Evolutionary conservation across 805 yeast genomes (phyloP), one percentile per base, ranked within the genome.

Genomic region (Saccharomycopsis oosterbeekiorum): DNA sequence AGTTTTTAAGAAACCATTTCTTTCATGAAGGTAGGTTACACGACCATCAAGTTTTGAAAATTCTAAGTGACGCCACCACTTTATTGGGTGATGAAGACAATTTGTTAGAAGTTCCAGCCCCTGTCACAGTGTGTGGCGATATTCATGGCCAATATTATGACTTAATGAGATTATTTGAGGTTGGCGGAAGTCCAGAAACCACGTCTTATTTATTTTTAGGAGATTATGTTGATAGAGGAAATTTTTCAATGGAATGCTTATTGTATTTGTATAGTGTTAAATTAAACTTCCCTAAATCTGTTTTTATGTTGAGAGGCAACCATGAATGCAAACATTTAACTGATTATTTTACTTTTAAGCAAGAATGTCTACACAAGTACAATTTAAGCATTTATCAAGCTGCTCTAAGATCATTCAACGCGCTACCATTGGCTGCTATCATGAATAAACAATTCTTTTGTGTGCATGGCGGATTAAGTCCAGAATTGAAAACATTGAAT

Each of bases 61-160:
- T 93, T 59, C 70, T 93, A 51, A 70, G 75, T 19, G 77, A 76
- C 72, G 96, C 96, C 9, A 84, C 91, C 0, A 76, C 76, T 24
- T 71, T 85, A 8, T 77, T 94, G 61, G 70, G 79, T 14, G 70
- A 73, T 43, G 98, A 93, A 69, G 96, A 97, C 5, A 93, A 88
- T 68, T 70, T 93, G 67, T 75, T 93, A 58, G 79, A 79, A 19
- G 87, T 94, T 1, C 92, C 91, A 2, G 96, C 97, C 0, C 99
- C 98, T 0, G 89, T 93, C 1, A 92, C 97, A 0, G 91, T 93
- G 2, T 91, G 97, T 75, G 99, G 99, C 61, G 98, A 93, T 73
- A 81, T 92, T n/a, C 98, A 93, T 73, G 99, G 99, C 17, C 98
- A 93, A 72, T 90, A 82, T 71, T 92, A 81, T 71, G 99, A 93